Evolutionary conservation across 2,329 filamentous ascomycete species (phyloP).

Genomic region (Pseudogymnoascus sp.): DNA sequence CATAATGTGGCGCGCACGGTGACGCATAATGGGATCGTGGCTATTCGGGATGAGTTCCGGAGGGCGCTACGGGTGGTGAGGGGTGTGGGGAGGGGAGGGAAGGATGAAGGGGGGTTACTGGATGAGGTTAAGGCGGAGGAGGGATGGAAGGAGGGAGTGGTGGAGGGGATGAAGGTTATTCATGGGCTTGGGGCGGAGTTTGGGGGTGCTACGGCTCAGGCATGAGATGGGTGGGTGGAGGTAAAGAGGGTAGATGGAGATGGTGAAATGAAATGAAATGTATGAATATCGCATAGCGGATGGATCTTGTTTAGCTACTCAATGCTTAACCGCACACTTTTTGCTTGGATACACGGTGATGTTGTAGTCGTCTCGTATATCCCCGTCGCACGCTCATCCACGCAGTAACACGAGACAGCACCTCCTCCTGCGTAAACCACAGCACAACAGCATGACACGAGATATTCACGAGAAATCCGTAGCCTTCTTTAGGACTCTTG

Average conservation of each 20-base stretch:
- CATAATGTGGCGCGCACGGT: conserved; percentile 88
- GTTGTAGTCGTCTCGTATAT: not conserved
- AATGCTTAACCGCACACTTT: not conserved
- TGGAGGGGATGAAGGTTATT: conserved; percentile 35
- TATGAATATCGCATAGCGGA: not conserved
- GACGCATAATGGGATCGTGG: conserved; percentile 70
- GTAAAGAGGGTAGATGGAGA: not conserved
- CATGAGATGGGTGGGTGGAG: not conserved
- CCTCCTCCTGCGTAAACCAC: not conserved
- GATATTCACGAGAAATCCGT: not conserved
- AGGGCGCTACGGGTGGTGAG: conserved; percentile 67
- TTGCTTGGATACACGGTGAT: not conserved
- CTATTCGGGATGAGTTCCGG: conserved; percentile 77
- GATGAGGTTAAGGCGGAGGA: conserved; percentile 21
- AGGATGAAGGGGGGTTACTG: conserved; percentile 10
- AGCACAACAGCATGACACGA: not conserved
- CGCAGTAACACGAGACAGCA: not conserved
- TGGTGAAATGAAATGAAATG: not conserved
- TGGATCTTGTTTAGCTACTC: not conserved
- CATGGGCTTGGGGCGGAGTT: conserved; percentile 24
- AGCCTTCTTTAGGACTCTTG: not conserved
- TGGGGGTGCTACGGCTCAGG: not conserved
- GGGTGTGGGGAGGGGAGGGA: conserved; percentile 36
- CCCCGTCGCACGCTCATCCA: not conserved
- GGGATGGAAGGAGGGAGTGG: conserved; percentile 28